Conservation (phyloP, 495 filamentous ascomycete species). For the Neurospora sublineolata region DNA sequence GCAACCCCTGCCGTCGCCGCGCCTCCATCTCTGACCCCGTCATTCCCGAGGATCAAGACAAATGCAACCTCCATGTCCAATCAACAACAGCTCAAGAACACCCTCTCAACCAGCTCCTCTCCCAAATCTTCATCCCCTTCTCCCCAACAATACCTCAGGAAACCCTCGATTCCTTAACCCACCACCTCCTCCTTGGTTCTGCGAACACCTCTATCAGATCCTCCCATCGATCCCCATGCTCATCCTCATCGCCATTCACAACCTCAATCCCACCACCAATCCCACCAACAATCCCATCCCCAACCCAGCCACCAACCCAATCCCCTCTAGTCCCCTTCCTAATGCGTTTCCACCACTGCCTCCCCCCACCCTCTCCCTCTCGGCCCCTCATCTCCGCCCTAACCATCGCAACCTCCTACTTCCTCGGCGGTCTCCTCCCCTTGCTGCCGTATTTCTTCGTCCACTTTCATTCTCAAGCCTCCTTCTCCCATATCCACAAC, state of each 20-base stretch:
- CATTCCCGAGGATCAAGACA: neutral
- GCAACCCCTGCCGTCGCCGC: neutral
- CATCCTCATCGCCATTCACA: neutral
- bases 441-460: neutral
- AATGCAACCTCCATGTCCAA: neutral
- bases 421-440: neutral
- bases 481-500: too few species aligned
- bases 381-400: neutral
- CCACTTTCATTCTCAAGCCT: neutral
- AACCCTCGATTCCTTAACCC: slow-evolving; percentile 25
- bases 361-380: neutral
- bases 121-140: neutral
- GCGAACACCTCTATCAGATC: neutral
- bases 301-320: neutral
- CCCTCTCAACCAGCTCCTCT: neutral
- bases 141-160: neutral
- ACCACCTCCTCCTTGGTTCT: slow-evolving; percentile 12
- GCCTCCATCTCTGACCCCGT: neutral
- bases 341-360: neutral
- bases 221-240: too few species aligned
- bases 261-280: neutral
- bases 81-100: neutral
- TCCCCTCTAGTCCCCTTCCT: neutral
- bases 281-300: too few species aligned
- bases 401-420: neutral